These are phyloP conservation scores for Phytophthora cactorum DNA, from an alignment of 352 stramenopile genomes.

Conservation along the genomic window DNA sequence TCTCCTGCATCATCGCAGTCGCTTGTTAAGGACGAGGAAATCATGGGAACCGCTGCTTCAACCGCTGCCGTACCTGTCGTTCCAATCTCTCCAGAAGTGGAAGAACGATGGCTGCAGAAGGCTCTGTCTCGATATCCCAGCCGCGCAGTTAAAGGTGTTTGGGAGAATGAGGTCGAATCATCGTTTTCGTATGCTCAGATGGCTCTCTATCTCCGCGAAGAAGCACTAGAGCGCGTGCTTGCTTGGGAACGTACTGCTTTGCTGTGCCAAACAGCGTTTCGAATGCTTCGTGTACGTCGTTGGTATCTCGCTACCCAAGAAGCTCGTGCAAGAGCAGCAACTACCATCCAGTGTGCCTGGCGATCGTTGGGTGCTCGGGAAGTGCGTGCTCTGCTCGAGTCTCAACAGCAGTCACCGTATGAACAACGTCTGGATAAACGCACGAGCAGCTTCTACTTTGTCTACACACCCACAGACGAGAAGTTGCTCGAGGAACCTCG, in stretches of 20 bases:
- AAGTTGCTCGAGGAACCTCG: slow-evolving; percentile 65
- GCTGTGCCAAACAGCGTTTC: slow-evolving; percentile 57
- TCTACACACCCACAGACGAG: slow-evolving; percentile 73
- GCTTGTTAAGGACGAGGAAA: slow-evolving; percentile 8
- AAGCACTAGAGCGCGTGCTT: slow-evolving; percentile 64
- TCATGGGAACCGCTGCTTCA: slow-evolving; percentile 6
- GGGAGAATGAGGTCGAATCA: slow-evolving; percentile 50
- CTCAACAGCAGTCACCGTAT: slow-evolving; percentile 72
- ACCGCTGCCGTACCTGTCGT: slow-evolving; percentile 22
- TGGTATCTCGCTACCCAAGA: slow-evolving; percentile 59
- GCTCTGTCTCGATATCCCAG: slow-evolving; percentile 48
- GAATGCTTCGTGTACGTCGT: slow-evolving; percentile 59
- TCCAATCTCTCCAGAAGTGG: slow-evolving; percentile 33
- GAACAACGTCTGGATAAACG: slow-evolving; percentile 68
- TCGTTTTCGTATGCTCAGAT: slow-evolving; percentile 64
- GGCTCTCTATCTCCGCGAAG: slow-evolving; percentile 71
- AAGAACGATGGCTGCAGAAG: slow-evolving; percentile 29
- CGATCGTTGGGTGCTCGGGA: slow-evolving; percentile 46
- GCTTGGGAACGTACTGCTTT: slow-evolving; percentile 55
- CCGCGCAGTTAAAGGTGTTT: slow-evolving; percentile 57
- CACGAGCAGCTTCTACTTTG: slow-evolving; percentile 63
- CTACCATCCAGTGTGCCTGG: slow-evolving; percentile 67
- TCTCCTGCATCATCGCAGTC: neutral
- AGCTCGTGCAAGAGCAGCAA: slow-evolving; percentile 43
- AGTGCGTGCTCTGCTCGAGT: slow-evolving; percentile 45